phyloP scores from a whole-genome alignment of 108 stramenopile species.

The Schizochytrium sp. region DNA sequence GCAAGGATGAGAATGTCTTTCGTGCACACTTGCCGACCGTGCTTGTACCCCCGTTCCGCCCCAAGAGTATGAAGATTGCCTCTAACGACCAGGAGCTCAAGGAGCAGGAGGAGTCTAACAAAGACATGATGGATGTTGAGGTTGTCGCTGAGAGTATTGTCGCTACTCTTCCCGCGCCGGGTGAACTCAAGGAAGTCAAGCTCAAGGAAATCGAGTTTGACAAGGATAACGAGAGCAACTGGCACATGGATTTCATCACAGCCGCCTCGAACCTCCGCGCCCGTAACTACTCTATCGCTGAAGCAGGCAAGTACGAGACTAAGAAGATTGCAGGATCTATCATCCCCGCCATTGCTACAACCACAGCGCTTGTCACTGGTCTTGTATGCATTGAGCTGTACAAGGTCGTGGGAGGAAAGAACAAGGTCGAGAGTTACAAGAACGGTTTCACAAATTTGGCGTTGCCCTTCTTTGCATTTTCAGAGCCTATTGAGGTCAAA shows the following conservation, averaged over 20 bases:
- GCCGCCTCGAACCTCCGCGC: conserved; percentile 95
- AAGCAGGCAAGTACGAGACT: conserved; percentile 95
- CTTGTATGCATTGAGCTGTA: conserved; percentile 94
- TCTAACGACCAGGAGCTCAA: conserved; percentile 85
- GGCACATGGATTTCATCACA: conserved; percentile 96
- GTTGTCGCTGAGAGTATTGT: conserved; percentile 72
- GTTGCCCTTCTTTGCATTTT: conserved; percentile 95
- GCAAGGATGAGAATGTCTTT: conserved; percentile 84
- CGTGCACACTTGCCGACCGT: conserved; percentile 82
- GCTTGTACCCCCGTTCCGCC: conserved; percentile 90
- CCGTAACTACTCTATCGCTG: conserved; percentile 94
- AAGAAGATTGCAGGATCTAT: conserved; percentile 98
- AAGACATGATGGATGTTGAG: conserved; percentile 66
- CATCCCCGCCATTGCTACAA: conserved; percentile 99
- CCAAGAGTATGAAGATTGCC: conserved; percentile 95
- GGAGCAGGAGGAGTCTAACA: conserved; percentile 83
- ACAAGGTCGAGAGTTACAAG: conserved; percentile 90
- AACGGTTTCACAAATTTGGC: conserved; percentile 94
- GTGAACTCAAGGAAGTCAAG: conserved; percentile 84
- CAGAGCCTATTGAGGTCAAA: conserved; percentile 82
- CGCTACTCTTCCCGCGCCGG: conserved; percentile 80
- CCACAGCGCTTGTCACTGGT: conserved; percentile 97
- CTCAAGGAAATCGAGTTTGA: conserved; percentile 83
- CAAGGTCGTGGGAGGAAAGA: conserved; percentile 91
- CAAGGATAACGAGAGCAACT: conserved; percentile 97